Evolutionary conservation across 306 rosid species (phyloP).

Genomic region (Ormosia emarginata): DNA sequence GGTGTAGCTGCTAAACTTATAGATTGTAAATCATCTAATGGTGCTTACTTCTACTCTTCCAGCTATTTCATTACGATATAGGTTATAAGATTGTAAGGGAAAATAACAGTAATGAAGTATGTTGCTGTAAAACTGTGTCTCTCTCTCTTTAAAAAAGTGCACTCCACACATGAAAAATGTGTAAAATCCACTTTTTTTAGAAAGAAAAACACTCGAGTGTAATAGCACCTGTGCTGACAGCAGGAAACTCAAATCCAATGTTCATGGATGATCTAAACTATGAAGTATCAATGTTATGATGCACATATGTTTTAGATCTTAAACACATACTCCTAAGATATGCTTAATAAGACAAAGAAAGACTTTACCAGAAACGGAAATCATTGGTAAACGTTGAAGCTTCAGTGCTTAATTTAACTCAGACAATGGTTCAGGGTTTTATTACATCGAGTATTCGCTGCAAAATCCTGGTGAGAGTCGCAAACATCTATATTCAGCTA

Average conservation of each 20-base stretch:
- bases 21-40: slow-evolving; percentile 60
- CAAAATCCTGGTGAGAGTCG: slow-evolving; percentile 77
- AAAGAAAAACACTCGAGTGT: no score
- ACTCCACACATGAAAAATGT: neutral
- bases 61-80: neutral
- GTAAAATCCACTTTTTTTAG: neutral
- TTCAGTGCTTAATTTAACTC: neutral
- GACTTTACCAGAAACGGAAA: neutral
- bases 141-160: neutral
- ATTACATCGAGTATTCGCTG: slow-evolving; percentile 73
- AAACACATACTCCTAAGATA: neutral
- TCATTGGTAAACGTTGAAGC: neutral
- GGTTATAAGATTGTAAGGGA: neutral
- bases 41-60: slow-evolving; percentile 30
- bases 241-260: neutral
- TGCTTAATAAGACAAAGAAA: neutral
- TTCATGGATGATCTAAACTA: neutral
- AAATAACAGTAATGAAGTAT: neutral
- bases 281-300: neutral
- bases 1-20: slow-evolving; percentile 89
- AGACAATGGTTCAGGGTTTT: slow-evolving; percentile 53
- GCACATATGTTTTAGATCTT: neutral
- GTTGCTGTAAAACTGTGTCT: neutral
- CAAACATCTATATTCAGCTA: slow-evolving; percentile 66
- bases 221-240: neutral